Evolutionary conservation across 2,329 filamentous ascomycete species (phyloP).

Genomic region (Cladosporium sp.): DNA sequence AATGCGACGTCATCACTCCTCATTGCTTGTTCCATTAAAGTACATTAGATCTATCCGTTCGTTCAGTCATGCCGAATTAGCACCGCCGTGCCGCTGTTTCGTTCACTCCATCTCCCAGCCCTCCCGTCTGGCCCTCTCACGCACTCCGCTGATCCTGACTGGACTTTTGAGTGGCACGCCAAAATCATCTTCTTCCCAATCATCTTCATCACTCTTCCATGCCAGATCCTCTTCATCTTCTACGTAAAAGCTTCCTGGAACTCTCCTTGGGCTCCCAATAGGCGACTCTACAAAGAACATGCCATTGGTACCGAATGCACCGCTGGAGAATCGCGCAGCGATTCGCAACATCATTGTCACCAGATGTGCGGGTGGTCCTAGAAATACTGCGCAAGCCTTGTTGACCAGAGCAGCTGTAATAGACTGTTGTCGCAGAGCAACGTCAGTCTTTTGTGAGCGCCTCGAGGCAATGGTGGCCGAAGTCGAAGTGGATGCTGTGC

Average conservation of each 20-base stretch:
- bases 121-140: conserved; percentile 12
- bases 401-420: conserved; percentile 53
- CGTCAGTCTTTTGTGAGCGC: conserved; percentile 12
- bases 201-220: conserved; percentile 28
- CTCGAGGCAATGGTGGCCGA: conserved; percentile 13
- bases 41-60: background rate
- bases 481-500: conserved; percentile 30
- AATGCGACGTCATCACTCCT: too few relatives aligned
- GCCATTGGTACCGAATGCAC: conserved; percentile 27
- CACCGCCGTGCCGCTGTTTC: background rate
- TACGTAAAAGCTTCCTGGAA: conserved; percentile 53
- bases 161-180: conserved; percentile 41
- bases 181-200: conserved; percentile 45
- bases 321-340: conserved; percentile 63
- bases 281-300: conserved; percentile 24
- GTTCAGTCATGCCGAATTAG: background rate
- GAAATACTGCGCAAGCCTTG: conserved; percentile 68
- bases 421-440: conserved; percentile 16
- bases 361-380: conserved; percentile 74
- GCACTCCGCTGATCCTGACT: conserved; percentile 18
- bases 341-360: conserved; percentile 75
- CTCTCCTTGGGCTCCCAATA: conserved; percentile 42
- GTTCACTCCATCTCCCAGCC: conserved; percentile 12
- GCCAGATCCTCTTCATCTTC: conserved; percentile 45
- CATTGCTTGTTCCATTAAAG: background rate